Conservation (phyloP, 495 filamentous ascomycete genomes). For the Astrocystis sublimbata region DNA sequence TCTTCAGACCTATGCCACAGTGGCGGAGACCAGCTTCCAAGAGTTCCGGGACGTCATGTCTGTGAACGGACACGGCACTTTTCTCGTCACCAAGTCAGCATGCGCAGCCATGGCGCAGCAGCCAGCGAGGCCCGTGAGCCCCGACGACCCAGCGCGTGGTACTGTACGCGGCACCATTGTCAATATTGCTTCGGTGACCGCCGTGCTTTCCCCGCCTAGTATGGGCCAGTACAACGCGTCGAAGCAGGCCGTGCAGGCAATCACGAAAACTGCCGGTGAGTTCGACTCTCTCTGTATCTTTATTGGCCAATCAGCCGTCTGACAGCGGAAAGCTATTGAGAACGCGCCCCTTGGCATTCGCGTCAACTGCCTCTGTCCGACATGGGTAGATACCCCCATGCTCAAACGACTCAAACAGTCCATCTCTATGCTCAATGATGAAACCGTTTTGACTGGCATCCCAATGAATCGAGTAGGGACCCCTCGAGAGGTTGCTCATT, state of each 20-base stretch:
- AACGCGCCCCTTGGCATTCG: not conserved
- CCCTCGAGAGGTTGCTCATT: slow-evolving; percentile 13
- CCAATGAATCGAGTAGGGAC: not conserved
- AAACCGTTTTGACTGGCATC: not conserved
- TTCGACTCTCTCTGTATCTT: no score
- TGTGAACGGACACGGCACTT: slow-evolving; percentile 10
- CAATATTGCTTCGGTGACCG: not conserved
- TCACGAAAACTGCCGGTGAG: slow-evolving; percentile 14
- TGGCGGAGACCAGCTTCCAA: not conserved
- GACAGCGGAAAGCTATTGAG: slow-evolving; percentile 7
- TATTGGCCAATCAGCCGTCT: not conserved
- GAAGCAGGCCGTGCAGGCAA: not conserved
- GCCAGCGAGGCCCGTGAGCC: not conserved
- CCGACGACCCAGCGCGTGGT: not conserved
- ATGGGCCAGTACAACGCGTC: not conserved
- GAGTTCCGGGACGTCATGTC: slow-evolving; percentile 5
- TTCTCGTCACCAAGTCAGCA: not conserved
- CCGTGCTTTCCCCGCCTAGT: not conserved
- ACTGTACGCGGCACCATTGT: slow-evolving; percentile 2
- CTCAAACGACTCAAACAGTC: no score
- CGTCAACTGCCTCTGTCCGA: slow-evolving; percentile 16
- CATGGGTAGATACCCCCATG: slow-evolving; percentile 20
- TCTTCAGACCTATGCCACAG: no score
- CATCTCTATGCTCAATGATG: not conserved
- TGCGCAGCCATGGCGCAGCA: not conserved